Evolutionary conservation across 2,329 filamentous ascomycete genomes (phyloP), one percentile per base, ranked within the genome.

Genomic region (Acrocalymma vagum): DNA sequence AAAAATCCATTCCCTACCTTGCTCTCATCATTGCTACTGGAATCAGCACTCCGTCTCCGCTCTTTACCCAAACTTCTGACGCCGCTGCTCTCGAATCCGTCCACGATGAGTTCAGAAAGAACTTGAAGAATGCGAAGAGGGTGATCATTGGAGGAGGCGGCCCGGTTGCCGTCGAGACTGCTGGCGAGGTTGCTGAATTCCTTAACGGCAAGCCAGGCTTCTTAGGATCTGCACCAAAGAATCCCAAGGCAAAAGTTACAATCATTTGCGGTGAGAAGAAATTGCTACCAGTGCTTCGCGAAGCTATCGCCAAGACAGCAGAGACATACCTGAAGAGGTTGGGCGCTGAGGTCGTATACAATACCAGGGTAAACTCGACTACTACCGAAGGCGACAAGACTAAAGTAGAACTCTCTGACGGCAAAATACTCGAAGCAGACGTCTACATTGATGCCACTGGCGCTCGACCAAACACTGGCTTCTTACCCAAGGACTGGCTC

Each of bases 11-110:
- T 17, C 55, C 69, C 5, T 84, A 79, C 57, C 72, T 78, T 37
- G 74, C 78, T 9, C 72, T 84, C 7, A 70, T 84, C 26, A 78
- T 83, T 48, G 79, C 80, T 3, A 81, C 80, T 2, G 81, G 81
- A 3, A 73, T 78, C 16, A 72, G 64, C 10, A 78, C 79, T 1
- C 64, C 72, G 1, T 73, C 74, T 7, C 71, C 77, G 0, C 60
- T 75, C 3, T 69, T 78, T 33, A 78, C 77, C 9, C 64, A 74
- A 8, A 42, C 48, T 1, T 74, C 72, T 15, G 56, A 58, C 24
- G 48, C 51, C 24, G 48, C 53, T 7, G 54, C 50, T 3, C 51
- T 65, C 21, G 50, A 66, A 29, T 48, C 55, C 5, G 53, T 69
- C 0, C 60, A 75, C 18, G 59, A 71, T 22, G 55, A 57, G 14